Conservation (phyloP, 2,329 filamentous ascomycete genomes). For the Venturia carpophila region DNA sequence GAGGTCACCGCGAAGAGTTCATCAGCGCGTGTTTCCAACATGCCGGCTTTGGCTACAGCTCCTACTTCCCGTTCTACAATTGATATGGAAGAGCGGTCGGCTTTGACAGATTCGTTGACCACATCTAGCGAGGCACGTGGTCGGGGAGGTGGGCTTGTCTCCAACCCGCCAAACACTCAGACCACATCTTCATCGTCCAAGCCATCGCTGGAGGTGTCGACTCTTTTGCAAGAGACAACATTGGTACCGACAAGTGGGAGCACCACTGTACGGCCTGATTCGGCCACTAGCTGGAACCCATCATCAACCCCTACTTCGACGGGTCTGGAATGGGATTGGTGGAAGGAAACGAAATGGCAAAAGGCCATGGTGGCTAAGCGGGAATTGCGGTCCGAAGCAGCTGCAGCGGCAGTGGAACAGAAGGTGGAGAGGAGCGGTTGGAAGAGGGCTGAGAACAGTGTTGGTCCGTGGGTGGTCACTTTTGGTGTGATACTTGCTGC, state of each 20-base stretch:
- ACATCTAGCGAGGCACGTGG: background rate
- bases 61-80: background rate
- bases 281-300: background rate
- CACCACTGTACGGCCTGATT: slow-evolving; percentile 3
- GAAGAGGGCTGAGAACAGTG: background rate
- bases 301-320: background rate
- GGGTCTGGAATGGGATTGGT: slow-evolving; percentile 5
- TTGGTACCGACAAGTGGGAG: background rate
- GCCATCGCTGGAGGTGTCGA: background rate
- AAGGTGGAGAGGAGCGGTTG: background rate
- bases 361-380: background rate
- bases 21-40: background rate
- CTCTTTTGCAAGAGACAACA: background rate
- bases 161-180: too few relatives aligned
- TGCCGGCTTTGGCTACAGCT: background rate
- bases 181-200: background rate
- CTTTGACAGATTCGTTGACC: background rate
- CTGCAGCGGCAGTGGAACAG: background rate
- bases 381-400: background rate
- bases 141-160: background rate
- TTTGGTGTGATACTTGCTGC: background rate
- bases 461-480: background rate
- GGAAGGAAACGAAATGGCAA: background rate
- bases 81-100: background rate
- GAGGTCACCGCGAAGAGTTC: background rate